Conservation (phyloP, 495 filamentous ascomycete genomes). For the Hypoxylon subgilvum region DNA sequence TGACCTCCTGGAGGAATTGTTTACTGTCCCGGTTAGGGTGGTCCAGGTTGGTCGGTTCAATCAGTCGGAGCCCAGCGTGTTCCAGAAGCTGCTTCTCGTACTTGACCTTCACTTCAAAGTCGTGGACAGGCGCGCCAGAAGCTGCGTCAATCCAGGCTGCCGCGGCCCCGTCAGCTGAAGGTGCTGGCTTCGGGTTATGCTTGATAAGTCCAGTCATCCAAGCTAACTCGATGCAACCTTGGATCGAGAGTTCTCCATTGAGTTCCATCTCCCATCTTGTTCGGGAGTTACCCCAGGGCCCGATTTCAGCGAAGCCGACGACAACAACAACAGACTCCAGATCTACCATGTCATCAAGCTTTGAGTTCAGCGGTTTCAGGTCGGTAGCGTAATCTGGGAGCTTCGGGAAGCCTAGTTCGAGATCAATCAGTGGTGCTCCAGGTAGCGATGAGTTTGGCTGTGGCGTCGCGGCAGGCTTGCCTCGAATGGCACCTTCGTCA, state of each 20-base stretch:
- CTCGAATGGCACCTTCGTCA: constrained; percentile 93
- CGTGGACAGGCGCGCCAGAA: constrained; percentile 80
- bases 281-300: constrained; percentile 88
- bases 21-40: constrained; percentile 96
- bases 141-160: constrained; percentile 85
- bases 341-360: constrained; percentile 95
- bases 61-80: constrained; percentile 86
- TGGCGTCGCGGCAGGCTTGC: constrained; percentile 79
- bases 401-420: constrained; percentile 89
- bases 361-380: constrained; percentile 79
- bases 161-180: constrained; percentile 77
- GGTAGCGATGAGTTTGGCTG: constrained; percentile 75
- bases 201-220: constrained; percentile 95
- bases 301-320: constrained; percentile 87
- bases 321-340: constrained; percentile 97
- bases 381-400: constrained; percentile 87
- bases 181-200: constrained; percentile 75
- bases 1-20: constrained; percentile 93
- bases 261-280: constrained; percentile 95
- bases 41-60: constrained; percentile 86
- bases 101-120: constrained; percentile 83
- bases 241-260: constrained; percentile 82
- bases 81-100: constrained; percentile 90
- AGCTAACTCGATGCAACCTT: constrained; percentile 90
- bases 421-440: constrained; percentile 87